Evolutionary conservation across 371 early-diverging fungal species (phyloP), one percentile per base, ranked within the genome.

Genomic region (Zychaea mexicana): DNA sequence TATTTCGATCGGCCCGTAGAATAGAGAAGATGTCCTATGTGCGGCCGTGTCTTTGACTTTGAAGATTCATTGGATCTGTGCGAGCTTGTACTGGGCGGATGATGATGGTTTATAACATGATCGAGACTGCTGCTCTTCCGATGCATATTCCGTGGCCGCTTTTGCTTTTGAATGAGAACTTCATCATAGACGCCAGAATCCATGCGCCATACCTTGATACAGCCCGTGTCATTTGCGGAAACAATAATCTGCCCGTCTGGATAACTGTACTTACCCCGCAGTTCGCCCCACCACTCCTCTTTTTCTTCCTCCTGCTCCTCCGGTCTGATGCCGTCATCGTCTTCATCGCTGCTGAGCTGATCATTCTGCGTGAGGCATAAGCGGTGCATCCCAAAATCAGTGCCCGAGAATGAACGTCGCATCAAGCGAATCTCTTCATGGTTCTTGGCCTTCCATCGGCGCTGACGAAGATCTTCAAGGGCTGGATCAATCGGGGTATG

Each of bases 161-260:
- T 38, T 47, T 47, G 31, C 6, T 61, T 46, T 28, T 63, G 63
- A 31, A 33, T 7, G 21, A 46, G 12, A 7, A 31, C 21, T 9
- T 27, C 47, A 55, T 62, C 58, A 52, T 62, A 68, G 15, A 53
- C 54, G 24, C 78, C 78, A 5, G 77, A 76, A 67, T 88, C 88
- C 65, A 86, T 84, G 54, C 89, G 77, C 79, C 88, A 90, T 6
- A 90, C 85, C 53, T 86, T 84, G 60, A 90, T 85, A 30, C 73
- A 70, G 22, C 90, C 90, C 36, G 69, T 66, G 17, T 82, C 73
- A 68, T 89, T 90, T 12, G 89, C 84, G 15, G 85, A 83, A 30
- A 88, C 74, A 38, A 90, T 83, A n/a, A 90, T 90, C 24, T 81
- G 81, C 8, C 84, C 83, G 27, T 82, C 76, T 19, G 81, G 74